Evolutionary conservation across 768 basidiomycete genomes (phyloP), one percentile per base, ranked within the genome.

Genomic region (Dioszegia crocea): DNA sequence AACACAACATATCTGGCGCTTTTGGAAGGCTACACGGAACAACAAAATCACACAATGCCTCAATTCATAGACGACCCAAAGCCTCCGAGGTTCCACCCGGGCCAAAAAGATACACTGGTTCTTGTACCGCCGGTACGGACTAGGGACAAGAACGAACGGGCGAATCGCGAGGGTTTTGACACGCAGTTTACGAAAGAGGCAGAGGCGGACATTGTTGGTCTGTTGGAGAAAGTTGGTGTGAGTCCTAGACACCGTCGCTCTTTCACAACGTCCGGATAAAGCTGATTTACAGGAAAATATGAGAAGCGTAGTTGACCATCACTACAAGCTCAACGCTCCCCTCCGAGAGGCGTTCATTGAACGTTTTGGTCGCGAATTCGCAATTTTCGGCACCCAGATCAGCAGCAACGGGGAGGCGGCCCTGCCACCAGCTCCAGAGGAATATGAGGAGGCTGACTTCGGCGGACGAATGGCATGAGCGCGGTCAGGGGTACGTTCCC

Each of bases 281-380:
- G 51, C 51, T 53, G 38, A 53, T 14, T 41, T 16, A 30, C 33
- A 53, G 47, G n/a, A 31, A 58, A 67, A 67, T 49, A 40, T 63
- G 26, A 45, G 40, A 29, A 50, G 45, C 16, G 49, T 67, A 9
- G 52, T 64, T 14, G 43, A 52, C 2, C 60, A 44, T 38, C 53
- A 47, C 44, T 68, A 62, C 49, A 51, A n/a, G 19, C 55, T n/a
- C 19, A 9, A 36, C 11, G 27, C 51, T 8, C 3, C 40, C 6
- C 56, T 58, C 21, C 54, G 67, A 21, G 61, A 65, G 14, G 67
- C 67, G 19, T 59, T 65, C 29, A 38, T 68, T 27, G 67, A 68
- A 39, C 30, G 50, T 29, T 45, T 63, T n/a, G 67, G 67, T 2
- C 29, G 67, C n/a, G 61, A 61, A 23, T 49, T 68, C 3, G 26